These are phyloP conservation scores for Cladosporium sp. DNA, from an alignment of 2,329 filamentous ascomycete genomes.

Conservation along the genomic window DNA sequence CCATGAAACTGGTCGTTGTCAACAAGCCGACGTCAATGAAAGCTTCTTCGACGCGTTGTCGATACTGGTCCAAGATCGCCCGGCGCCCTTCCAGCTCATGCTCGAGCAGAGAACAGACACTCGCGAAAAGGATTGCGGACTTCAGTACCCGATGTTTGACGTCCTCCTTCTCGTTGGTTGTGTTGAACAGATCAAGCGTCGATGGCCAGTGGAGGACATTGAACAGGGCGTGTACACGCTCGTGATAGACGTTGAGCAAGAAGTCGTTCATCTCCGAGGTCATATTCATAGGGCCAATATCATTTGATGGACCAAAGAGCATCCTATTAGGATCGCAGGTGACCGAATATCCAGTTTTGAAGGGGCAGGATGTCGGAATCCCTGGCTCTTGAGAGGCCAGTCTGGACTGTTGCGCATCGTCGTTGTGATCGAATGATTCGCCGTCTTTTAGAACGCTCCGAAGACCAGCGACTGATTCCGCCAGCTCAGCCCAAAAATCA, in stretches of 20 bases:
- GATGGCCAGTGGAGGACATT: slow-evolving; percentile 1
- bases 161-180: background rate
- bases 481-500: background rate
- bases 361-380: background rate
- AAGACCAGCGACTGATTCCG: background rate
- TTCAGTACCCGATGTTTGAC: background rate
- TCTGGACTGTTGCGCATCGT: background rate
- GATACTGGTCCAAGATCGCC: background rate
- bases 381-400: background rate
- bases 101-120: background rate
- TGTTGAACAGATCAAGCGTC: background rate
- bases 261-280: background rate
- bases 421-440: background rate
- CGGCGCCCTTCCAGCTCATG: background rate
- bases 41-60: background rate
- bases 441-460: background rate
- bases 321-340: background rate
- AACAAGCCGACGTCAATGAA: background rate
- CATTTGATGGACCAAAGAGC: background rate
- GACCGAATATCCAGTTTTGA: background rate
- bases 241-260: background rate
- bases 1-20: background rate
- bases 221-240: slow-evolving; percentile 4
- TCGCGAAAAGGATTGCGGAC: background rate
- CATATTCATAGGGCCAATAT: background rate